Percentiles rank a stretch among this genome's conserved stretches.
phyloP scores from a whole-genome alignment of 257 asterid species.

The Plantago major region DNA sequence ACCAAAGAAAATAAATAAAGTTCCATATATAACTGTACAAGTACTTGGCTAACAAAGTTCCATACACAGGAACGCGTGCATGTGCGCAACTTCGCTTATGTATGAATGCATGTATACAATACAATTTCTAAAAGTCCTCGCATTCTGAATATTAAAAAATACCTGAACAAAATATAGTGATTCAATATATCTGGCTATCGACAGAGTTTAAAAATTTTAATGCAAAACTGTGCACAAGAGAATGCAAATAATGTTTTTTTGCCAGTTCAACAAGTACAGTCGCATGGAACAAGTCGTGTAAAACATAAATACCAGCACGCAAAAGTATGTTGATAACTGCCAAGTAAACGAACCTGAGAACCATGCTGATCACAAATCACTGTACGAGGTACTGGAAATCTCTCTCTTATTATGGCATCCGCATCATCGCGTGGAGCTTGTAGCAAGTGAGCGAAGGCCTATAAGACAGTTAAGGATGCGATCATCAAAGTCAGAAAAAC shows the following conservation, averaged over 20 bases:
- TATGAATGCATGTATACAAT: not conserved
- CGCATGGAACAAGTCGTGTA: constrained; percentile 15
- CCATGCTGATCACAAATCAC: constrained; percentile 97
- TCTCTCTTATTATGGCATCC: constrained; percentile 57
- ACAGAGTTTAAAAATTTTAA: not conserved
- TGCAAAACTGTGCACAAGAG: not conserved
- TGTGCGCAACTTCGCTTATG: not conserved
- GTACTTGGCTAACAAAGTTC: not conserved
- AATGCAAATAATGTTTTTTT: not conserved
- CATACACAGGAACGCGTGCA: not conserved
- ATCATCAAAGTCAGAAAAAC: constrained; percentile 15
- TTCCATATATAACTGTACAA: not conserved
- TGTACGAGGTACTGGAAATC: constrained; percentile 95
- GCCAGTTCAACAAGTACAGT: not conserved
- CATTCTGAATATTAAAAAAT: not conserved
- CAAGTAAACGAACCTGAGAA: constrained; percentile 63
- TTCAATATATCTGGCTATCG: no score
- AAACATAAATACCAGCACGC: not conserved
- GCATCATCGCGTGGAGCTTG: constrained; percentile 82
- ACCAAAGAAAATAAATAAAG: not conserved
- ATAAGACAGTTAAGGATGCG: constrained; percentile 24
- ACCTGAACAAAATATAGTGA: not conserved
- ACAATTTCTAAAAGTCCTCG: not conserved
- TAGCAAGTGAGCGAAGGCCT: constrained; percentile 87
- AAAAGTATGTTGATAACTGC: constrained; percentile 14